These are phyloP conservation scores for Corchorus capsularis DNA, from an alignment of 345 rosid species.

Conservation along the genomic window DNA sequence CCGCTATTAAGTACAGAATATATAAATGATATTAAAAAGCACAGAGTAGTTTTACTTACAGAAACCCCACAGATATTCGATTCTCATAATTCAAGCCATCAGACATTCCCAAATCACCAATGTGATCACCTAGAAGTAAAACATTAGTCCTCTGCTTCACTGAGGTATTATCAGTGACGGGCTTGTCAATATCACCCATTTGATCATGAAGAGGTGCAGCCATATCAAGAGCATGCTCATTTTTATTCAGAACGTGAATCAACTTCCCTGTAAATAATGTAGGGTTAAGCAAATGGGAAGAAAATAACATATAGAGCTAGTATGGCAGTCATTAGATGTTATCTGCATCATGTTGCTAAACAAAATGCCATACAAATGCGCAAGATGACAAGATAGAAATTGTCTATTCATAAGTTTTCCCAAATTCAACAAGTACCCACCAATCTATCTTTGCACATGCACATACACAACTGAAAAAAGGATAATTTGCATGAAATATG, in stretches of 20 bases:
- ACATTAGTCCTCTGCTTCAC: conserved; percentile 77
- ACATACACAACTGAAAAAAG: not conserved
- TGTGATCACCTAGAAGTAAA: conserved; percentile 85
- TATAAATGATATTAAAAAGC: not conserved
- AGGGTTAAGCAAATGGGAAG: not conserved
- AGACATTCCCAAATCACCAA: conserved; percentile 87
- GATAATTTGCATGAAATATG: not conserved
- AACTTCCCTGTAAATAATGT: conserved; percentile 56
- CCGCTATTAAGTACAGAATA: not conserved
- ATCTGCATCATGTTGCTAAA: not conserved
- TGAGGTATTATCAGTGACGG: conserved; percentile 38
- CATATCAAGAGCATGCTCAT: conserved; percentile 90
- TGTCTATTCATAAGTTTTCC: not conserved
- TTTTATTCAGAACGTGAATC: conserved; percentile 83
- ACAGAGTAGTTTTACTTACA: conserved; percentile 47
- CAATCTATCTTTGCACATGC: not conserved
- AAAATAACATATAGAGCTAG: not conserved
- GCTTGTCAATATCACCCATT: conserved; percentile 44
- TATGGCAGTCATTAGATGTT: not conserved
- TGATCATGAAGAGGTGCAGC: conserved; percentile 77
- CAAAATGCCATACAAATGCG: not conserved
- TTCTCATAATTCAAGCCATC: conserved; percentile 79
- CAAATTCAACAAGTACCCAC: not conserved
- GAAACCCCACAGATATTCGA: conserved; percentile 78
- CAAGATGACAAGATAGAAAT: not conserved